Conservation (phyloP, 225 moss, liverwort and hornwort species). For the Asterella californica region DNA sequence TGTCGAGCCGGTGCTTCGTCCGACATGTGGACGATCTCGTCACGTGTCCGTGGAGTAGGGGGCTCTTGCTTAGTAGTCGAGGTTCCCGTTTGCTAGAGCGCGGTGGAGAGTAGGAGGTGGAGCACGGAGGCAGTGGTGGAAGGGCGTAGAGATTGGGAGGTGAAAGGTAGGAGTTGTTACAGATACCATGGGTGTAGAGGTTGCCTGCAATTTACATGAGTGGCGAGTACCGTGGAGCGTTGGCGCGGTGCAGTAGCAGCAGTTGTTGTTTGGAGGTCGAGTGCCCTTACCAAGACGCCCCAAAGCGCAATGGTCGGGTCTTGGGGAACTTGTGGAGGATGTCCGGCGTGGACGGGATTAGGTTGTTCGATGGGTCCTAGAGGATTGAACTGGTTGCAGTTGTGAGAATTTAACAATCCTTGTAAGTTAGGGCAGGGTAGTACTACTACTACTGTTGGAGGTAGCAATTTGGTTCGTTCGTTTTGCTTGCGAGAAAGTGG, state of each 20-base stretch:
- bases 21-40: background rate
- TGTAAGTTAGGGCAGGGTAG: background rate
- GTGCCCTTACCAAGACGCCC: background rate
- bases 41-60: background rate
- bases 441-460: background rate
- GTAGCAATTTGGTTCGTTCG: background rate
- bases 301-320: background rate
- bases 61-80: background rate
- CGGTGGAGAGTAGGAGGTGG: background rate
- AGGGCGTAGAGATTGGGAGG: background rate
- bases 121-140: background rate
- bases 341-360: background rate
- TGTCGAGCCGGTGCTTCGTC: background rate
- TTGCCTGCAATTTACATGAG: slow-evolving; percentile 12
- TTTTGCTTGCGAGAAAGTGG: no score
- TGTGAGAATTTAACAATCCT: background rate
- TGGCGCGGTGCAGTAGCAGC: slow-evolving; percentile 21
- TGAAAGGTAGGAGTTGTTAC: background rate
- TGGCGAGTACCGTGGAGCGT: slow-evolving; percentile 25
- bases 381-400: background rate
- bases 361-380: background rate
- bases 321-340: background rate
- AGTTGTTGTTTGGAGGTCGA: background rate
- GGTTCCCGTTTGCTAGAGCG: background rate
- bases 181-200: slow-evolving; percentile 20